phyloP scores from a whole-genome alignment of 2,329 filamentous ascomycete species.

The Diaporthe ampelina region DNA sequence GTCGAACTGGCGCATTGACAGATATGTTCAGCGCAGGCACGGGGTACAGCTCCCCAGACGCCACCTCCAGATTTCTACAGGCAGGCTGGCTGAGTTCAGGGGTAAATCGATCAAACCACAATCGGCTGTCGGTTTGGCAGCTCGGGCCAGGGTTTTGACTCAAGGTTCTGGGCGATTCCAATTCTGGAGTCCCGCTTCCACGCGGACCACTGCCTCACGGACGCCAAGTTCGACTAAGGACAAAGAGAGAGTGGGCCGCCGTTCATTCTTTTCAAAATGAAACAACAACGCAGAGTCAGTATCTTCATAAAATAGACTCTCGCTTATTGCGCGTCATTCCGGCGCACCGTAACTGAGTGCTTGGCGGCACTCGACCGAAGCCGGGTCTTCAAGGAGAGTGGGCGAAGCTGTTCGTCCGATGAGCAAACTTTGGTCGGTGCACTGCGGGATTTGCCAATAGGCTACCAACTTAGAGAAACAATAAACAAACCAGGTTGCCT shows the following conservation, averaged over 20 bases:
- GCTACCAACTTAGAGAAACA: neutral
- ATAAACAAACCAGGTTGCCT: slow-evolving; percentile 9
- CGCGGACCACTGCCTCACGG: slow-evolving; percentile 14
- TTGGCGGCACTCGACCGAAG: neutral
- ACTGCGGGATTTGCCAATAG: neutral
- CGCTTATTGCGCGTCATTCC: slow-evolving; percentile 25
- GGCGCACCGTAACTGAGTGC: neutral
- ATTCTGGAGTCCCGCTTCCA: slow-evolving; percentile 10
- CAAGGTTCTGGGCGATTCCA: slow-evolving; percentile 28
- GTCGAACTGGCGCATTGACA: neutral
- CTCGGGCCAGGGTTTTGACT: slow-evolving; percentile 19
- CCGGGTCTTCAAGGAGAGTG: neutral
- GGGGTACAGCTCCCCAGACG: slow-evolving; percentile 14
- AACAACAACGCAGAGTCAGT: slow-evolving; percentile 20
- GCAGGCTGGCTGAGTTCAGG: slow-evolving; percentile 19
- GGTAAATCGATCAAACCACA: slow-evolving; percentile 6
- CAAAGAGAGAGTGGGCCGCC: slow-evolving; percentile 6
- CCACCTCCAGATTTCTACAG: slow-evolving; percentile 16
- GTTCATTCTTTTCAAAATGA: slow-evolving; percentile 20
- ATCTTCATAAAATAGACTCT: slow-evolving; percentile 25
- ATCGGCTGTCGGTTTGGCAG: slow-evolving; percentile 24
- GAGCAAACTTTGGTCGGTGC: neutral
- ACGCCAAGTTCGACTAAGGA: slow-evolving; percentile 17
- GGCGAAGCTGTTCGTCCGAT: slow-evolving; percentile 12
- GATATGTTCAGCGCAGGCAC: neutral